Conservation (phyloP, 257 asterid genomes). For the Capsicum baccatum region DNA sequence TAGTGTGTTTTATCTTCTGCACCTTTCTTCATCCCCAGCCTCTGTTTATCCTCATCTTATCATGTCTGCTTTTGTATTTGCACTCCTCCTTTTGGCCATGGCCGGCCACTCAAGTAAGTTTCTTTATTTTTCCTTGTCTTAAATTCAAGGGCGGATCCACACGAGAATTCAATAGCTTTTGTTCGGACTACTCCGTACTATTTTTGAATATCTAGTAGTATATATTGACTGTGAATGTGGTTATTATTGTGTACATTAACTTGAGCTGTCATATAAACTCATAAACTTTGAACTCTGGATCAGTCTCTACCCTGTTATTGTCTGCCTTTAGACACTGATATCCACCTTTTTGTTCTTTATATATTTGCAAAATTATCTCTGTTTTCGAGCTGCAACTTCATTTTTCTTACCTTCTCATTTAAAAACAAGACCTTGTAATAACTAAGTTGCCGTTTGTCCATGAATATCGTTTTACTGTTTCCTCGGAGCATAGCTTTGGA, state of each 20-base stretch:
- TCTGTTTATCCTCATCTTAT: slow-evolving; percentile 7
- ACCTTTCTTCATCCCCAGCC: slow-evolving; percentile 7
- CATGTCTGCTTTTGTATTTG: slow-evolving; percentile 49
- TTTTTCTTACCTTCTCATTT: not conserved
- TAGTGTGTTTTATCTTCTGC: not conserved
- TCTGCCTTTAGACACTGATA: not conserved
- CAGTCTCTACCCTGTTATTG: not conserved
- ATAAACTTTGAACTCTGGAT: not conserved
- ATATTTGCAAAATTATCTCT: not conserved
- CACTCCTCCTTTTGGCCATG: slow-evolving; percentile 65
- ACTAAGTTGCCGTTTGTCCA: too few species aligned
- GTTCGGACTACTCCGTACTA: not conserved
- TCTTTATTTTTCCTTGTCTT: not conserved
- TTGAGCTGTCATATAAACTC: not conserved
- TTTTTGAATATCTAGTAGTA: too few species aligned
- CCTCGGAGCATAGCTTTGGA: not conserved
- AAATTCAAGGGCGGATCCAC: not conserved
- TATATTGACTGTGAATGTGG: not conserved
- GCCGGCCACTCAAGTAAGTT: slow-evolving; percentile 73
- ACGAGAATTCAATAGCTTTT: not conserved
- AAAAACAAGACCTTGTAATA: not conserved
- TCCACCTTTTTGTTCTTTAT: not conserved
- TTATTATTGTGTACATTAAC: not conserved
- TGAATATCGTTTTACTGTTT: not conserved
- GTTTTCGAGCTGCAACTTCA: not conserved